Base-by-base conservation (phyloP, 2,329 filamentous ascomycete species). In the Laburnicola sp. region DNA sequence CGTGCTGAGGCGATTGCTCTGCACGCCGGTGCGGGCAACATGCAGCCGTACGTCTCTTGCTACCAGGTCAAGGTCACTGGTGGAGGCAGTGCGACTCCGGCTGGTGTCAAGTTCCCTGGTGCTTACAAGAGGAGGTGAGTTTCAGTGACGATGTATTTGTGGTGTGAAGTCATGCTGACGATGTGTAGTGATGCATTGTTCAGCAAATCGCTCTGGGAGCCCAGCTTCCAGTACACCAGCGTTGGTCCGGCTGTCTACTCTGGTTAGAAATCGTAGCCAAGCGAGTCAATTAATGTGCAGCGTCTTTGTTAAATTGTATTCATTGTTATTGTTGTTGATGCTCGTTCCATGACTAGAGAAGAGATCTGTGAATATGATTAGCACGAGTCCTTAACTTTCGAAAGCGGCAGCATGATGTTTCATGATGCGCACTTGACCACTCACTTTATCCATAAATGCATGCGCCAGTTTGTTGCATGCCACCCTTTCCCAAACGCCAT, bases 21-120 rank as follows among this genome's bases (percentile, higher is more conserved):
- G 25, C 65, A 66, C 56, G 71, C 67, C 23, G 76, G 75, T 7
- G 70, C 66, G 30, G 65, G 68, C 26, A 76, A 76, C 6, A 77
- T 78, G 2, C 78, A 80, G 66, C 78, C 82, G 58, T 76, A 76
- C 54, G 71, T 74, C 16, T 16, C 16, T 16, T 72, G 69, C 63
- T 71, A 71, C 58, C 69, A 73, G 62, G 67, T 73, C 45, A 72
- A 68, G 60, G 70, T 73, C 9, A 70, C 63, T 1, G 64, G 64
- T 6, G 68, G 68, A 6, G 70, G 70, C 10, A 65, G 58, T 43
- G 69, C 69, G 5, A 71, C 48, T 26, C 69, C 69, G 0, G 26
- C 56, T 32, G 69, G 69, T 51, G 69, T 72, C 21, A 57, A 51
- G 6, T 72, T 72, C 59, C 69, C 69, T 16, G 69, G 68, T 30